Evolutionary conservation across 73 alveolate species (phyloP).

Genomic region (Breviolum minutum): DNA sequence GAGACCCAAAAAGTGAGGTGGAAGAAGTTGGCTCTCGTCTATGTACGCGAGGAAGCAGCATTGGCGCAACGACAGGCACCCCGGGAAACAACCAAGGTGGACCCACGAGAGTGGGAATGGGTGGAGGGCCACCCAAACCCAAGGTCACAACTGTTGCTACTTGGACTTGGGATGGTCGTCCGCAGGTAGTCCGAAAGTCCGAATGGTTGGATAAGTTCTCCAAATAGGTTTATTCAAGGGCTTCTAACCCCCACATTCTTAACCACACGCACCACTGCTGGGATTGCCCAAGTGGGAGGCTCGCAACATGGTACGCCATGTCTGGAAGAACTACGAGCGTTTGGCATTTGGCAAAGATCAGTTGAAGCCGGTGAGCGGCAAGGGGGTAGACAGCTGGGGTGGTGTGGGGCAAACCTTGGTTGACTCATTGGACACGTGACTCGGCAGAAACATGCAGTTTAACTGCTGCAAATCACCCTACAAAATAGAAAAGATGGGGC

Average conservation of each 20-base stretch:
- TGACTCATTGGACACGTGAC: slow-evolving; percentile 83
- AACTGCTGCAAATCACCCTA: too few species aligned
- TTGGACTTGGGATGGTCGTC: background rate
- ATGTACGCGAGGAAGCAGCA: slow-evolving; percentile 66
- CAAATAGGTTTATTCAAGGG: too few species aligned
- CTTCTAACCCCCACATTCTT: background rate
- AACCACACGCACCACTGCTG: background rate
- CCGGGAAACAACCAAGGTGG: too few species aligned
- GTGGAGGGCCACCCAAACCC: too few species aligned
- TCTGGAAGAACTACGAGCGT: slow-evolving; percentile 92
- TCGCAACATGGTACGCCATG: slow-evolving; percentile 77
- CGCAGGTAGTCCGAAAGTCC: background rate
- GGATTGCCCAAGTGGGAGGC: background rate
- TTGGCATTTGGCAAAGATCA: slow-evolving; percentile 75
- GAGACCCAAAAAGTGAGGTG: background rate
- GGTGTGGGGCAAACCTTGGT: slow-evolving; percentile 83
- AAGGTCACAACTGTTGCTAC: too few species aligned
- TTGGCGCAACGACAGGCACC: slow-evolving; percentile 46
- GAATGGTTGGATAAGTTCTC: background rate
- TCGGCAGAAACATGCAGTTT: background rate
- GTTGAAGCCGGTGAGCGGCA: slow-evolving; percentile 81
- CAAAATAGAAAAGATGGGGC: too few species aligned
- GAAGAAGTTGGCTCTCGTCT: slow-evolving; percentile 19
- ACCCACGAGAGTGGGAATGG: too few species aligned
- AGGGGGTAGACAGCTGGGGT: slow-evolving; percentile 90